A percentile compares a stretch with the other conserved stretches of the same genome.
Evolutionary conservation across 2,329 filamentous ascomycete genomes (phyloP).

Genomic region (Grosmannia clavigera): DNA sequence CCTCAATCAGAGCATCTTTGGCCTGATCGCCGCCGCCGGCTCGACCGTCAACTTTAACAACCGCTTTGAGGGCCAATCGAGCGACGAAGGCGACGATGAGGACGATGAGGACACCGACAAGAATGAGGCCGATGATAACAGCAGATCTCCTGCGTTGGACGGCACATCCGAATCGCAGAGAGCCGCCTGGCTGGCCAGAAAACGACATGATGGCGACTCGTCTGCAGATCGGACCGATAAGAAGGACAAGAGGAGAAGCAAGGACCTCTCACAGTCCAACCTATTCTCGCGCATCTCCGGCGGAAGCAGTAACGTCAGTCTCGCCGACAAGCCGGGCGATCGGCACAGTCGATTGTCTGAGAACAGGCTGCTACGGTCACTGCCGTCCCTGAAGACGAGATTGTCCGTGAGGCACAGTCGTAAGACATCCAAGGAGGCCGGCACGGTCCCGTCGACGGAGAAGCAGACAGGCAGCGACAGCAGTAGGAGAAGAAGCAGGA

Average conservation of each 20-base stretch:
- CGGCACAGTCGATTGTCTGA: conserved; percentile 51
- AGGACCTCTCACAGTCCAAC: conserved; percentile 25
- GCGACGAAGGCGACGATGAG: conserved; percentile 57
- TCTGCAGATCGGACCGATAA: neutral
- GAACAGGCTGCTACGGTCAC: conserved; percentile 50
- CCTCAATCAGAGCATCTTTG: conserved; percentile 92
- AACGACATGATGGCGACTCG: neutral
- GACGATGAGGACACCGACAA: conserved; percentile 8
- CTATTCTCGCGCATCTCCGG: conserved; percentile 19
- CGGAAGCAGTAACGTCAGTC: neutral
- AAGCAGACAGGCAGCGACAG: neutral
- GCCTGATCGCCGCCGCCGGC: conserved; percentile 78
- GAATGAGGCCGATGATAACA: neutral
- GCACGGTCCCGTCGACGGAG: neutral
- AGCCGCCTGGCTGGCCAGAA: neutral
- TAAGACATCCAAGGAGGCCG: neutral
- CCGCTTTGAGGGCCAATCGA: conserved; percentile 66
- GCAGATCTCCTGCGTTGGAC: conserved; percentile 57
- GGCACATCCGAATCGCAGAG: conserved; percentile 18
- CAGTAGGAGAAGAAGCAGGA: conserved; percentile 11
- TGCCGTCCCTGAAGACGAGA: conserved; percentile 43
- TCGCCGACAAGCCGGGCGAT: conserved; percentile 14
- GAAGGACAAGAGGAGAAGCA: conserved; percentile 1
- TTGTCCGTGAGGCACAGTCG: conserved; percentile 25
- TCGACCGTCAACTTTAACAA: conserved; percentile 72